These are phyloP conservation scores for Pelargonium nanum DNA, from an alignment of 345 rosid genomes.

Conservation along the genomic window DNA sequence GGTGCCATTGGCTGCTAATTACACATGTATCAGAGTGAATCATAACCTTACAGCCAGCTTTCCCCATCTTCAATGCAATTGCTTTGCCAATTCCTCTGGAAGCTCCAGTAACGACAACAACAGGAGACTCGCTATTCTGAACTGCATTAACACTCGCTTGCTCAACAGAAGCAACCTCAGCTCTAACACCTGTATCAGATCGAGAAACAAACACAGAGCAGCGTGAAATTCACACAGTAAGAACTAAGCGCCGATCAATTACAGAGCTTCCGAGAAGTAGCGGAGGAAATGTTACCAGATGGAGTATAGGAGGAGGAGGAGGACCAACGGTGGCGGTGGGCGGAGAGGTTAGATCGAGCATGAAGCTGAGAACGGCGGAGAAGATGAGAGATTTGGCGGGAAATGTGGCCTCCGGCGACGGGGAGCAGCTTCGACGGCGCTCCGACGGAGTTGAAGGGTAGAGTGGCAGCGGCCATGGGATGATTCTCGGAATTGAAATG, in stretches of 20 bases:
- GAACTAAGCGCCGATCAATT: not conserved
- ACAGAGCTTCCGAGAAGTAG: too few relatives aligned
- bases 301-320: not conserved
- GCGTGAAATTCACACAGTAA: not conserved
- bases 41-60: conserved; percentile 41
- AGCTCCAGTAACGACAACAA: conserved; percentile 75
- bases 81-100: conserved; percentile 89
- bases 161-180: conserved; percentile 46
- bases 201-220: not conserved
- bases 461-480: not conserved
- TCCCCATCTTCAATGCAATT: conserved; percentile 66
- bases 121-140: conserved; percentile 51
- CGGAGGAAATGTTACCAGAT: too few relatives aligned
- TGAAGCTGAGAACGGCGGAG: not conserved
- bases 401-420: not conserved
- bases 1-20: not conserved
- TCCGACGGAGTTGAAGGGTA: not conserved
- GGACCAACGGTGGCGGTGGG: not conserved
- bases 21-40: not conserved
- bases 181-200: conserved; percentile 34
- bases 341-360: not conserved
- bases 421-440: not conserved
- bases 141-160: conserved; percentile 29
- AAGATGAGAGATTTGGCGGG: not conserved
- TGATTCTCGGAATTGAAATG: too few relatives aligned